Percentiles rank a stretch among this genome's conserved stretches.
Conservation (phyloP, 208 protist species). For the Leptomonas pyrrhocoris region DNA sequence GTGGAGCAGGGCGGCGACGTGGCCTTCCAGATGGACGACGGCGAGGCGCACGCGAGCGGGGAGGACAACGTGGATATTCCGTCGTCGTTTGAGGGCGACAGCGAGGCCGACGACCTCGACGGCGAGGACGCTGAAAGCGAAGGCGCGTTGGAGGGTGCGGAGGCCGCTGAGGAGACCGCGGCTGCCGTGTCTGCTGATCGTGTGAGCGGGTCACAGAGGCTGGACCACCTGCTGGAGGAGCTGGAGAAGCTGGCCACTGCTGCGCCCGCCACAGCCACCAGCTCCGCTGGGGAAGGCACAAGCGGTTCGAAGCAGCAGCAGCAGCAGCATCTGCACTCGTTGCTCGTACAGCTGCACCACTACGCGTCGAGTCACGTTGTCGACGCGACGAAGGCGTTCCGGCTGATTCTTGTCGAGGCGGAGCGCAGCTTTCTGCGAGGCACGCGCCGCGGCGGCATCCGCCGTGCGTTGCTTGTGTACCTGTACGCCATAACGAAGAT, state of each 20-base stretch:
- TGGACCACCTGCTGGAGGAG: slow-evolving; percentile 51
- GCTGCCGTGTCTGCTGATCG: neutral
- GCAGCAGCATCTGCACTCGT: slow-evolving; percentile 33
- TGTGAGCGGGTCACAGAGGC: slow-evolving; percentile 29
- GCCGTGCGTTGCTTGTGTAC: slow-evolving; percentile 51
- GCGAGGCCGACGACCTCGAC: slow-evolving; percentile 26
- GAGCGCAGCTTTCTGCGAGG: slow-evolving; percentile 59
- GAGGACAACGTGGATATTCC: slow-evolving; percentile 58
- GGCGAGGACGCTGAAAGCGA: slow-evolving; percentile 13
- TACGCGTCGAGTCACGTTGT: slow-evolving; percentile 58
- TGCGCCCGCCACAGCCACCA: neutral
- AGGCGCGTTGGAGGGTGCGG: neutral
- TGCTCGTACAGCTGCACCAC: slow-evolving; percentile 55
- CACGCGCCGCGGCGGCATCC: slow-evolving; percentile 33
- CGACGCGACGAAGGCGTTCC: slow-evolving; percentile 69
- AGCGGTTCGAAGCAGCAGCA: slow-evolving; percentile 3
- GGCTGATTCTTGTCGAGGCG: slow-evolving; percentile 78
- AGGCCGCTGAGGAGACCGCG: neutral
- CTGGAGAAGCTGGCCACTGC: slow-evolving; percentile 42
- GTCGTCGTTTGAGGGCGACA: slow-evolving; percentile 49
- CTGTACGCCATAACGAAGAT: slow-evolving; percentile 69
- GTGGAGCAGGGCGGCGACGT: slow-evolving; percentile 72
- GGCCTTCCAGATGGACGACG: slow-evolving; percentile 70
- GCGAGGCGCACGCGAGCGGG: slow-evolving; percentile 29
- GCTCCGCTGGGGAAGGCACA: neutral